These are phyloP conservation scores for Striga asiatica DNA, from an alignment of 257 asterid genomes.

Conservation along the genomic window DNA sequence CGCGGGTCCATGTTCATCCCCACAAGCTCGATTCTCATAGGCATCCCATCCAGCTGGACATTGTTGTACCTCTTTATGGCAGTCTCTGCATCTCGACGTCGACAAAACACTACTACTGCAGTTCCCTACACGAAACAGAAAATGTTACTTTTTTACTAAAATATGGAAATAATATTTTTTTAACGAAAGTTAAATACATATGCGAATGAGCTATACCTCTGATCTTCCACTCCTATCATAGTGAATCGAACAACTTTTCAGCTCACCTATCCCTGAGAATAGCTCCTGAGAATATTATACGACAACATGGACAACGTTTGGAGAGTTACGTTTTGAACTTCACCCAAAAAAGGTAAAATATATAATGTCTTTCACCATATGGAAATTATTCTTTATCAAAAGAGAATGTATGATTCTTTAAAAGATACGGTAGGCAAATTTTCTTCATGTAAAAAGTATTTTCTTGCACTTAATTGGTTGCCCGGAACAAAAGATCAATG, in stretches of 20 bases:
- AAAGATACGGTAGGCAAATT: background rate
- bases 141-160: background rate
- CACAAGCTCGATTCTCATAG: conserved; percentile 53
- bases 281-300: conserved; percentile 30
- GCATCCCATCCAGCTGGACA: conserved; percentile 66
- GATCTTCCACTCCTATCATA: conserved; percentile 39
- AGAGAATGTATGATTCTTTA: background rate
- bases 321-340: conserved; percentile 2
- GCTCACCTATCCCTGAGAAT: conserved; percentile 40
- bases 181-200: background rate
- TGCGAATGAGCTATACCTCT: conserved; percentile 24
- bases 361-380: no score
- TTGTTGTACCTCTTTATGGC: conserved; percentile 57
- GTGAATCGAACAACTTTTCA: conserved; percentile 29
- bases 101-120: conserved; percentile 46
- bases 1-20: conserved; percentile 38
- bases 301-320: background rate
- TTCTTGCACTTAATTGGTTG: background rate
- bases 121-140: conserved; percentile 17
- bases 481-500: background rate
- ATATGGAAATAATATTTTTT: background rate
- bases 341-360: background rate
- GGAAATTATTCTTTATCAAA: background rate
- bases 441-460: background rate
- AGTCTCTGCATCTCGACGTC: conserved; percentile 43